Conservation (phyloP, 768 basidiomycete genomes). For the Mycena galopus region DNA sequence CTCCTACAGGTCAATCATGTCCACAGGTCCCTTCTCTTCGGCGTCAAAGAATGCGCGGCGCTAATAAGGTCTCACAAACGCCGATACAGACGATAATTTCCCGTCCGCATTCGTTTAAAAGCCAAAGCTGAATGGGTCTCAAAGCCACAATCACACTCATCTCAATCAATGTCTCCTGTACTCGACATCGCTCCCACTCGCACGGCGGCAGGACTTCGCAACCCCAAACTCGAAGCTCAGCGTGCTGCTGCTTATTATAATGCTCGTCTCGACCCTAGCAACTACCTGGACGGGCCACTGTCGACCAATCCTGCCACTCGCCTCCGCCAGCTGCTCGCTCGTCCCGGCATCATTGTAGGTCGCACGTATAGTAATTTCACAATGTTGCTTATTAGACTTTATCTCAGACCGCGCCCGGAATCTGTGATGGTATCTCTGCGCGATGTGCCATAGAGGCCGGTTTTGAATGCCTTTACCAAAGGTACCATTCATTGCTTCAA, state of each 20-base stretch:
- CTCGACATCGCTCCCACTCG: constrained; percentile 24
- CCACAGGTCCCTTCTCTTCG: not conserved
- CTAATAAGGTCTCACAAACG: constrained; percentile 20
- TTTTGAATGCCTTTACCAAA: constrained; percentile 84
- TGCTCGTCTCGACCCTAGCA: constrained; percentile 75
- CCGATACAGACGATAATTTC: constrained; percentile 1
- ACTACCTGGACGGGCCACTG: constrained; percentile 77
- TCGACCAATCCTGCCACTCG: constrained; percentile 79
- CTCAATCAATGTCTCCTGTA: constrained; percentile 33
- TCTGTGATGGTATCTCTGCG: constrained; percentile 73
- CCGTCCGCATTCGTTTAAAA: constrained; percentile 18
- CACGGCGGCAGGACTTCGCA: not conserved
- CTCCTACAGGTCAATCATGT: not conserved
- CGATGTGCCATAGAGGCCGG: constrained; percentile 85
- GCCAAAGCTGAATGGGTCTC: not conserved
- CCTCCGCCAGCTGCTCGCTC: constrained; percentile 75
- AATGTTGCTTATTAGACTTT: constrained; percentile 4
- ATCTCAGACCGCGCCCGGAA: constrained; percentile 74
- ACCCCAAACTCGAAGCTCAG: constrained; percentile 22
- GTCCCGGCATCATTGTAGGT: constrained; percentile 83
- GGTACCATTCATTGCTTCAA: constrained; percentile 48
- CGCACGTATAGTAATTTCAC: too few species aligned
- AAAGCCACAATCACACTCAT: not conserved
- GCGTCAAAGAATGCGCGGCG: constrained; percentile 14
- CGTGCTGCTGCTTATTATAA: constrained; percentile 65